Evolutionary conservation across 2,329 filamentous ascomycete genomes (phyloP).

Genomic region (Aspergillus thermomutatus): DNA sequence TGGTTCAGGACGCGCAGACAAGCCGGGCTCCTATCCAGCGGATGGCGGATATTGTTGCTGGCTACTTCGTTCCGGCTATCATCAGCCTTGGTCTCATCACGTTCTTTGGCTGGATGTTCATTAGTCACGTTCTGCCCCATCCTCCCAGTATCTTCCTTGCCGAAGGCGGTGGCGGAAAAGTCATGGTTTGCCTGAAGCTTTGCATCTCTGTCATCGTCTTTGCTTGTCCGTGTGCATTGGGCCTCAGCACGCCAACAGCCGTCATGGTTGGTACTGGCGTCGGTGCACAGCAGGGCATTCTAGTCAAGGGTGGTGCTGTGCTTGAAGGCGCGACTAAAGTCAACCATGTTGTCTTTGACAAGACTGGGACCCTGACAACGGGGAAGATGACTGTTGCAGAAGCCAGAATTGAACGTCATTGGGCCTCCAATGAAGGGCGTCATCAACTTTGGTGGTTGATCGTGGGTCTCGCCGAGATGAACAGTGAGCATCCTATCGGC

Average conservation of each 20-base stretch:
- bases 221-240: conserved; percentile 94
- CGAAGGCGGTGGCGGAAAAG: conserved; percentile 76
- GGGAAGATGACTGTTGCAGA: conserved; percentile 92
- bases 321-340: conserved; percentile 88
- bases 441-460: conserved; percentile 90
- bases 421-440: conserved; percentile 66
- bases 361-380: conserved; percentile 90
- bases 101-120: conserved; percentile 89
- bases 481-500: conserved; percentile 94
- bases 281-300: conserved; percentile 89
- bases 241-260: conserved; percentile 89
- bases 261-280: conserved; percentile 99
- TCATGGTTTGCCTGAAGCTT: conserved; percentile 96
- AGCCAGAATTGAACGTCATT: conserved; percentile 62
- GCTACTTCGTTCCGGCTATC: conserved; percentile 90
- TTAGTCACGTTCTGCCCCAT: conserved; percentile 78
- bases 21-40: conserved; percentile 91
- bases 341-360: conserved; percentile 87
- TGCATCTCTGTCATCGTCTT: conserved; percentile 99
- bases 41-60: conserved; percentile 84
- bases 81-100: conserved; percentile 79
- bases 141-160: conserved; percentile 87
- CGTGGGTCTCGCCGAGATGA: conserved; percentile 90
- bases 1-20: conserved; percentile 97
- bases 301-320: conserved; percentile 95